These are phyloP conservation scores for Cucumis hystrix DNA, from an alignment of 306 rosid genomes.

Conservation along the genomic window DNA sequence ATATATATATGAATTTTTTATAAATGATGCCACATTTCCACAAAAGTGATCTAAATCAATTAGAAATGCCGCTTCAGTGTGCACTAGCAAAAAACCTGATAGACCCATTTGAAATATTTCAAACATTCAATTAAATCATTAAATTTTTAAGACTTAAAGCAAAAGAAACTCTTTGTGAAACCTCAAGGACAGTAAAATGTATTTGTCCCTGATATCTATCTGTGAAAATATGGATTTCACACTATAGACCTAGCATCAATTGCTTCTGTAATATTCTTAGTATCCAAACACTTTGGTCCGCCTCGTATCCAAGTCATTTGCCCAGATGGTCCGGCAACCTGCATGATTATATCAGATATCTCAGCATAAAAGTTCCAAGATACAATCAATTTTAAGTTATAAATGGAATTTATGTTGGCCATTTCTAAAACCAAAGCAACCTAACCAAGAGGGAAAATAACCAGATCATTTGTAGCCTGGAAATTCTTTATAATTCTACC, in stretches of 20 bases:
- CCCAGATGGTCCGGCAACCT: conserved; percentile 95
- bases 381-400: not conserved
- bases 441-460: not conserved
- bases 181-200: not conserved
- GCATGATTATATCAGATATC: not conserved
- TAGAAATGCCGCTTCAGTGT: not conserved
- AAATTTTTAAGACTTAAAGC: not conserved
- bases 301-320: conserved; percentile 92
- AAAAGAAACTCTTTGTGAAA: not conserved
- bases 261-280: conserved; percentile 51
- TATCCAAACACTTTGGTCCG: conserved; percentile 68
- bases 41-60: not conserved
- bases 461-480: not conserved
- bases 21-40: not conserved
- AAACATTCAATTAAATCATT: not conserved
- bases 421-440: not conserved
- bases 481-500: not conserved
- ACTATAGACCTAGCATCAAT: conserved; percentile 51
- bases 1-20: not conserved
- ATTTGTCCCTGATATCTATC: not conserved
- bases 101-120: not conserved
- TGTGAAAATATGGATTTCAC: not conserved
- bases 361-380: not conserved
- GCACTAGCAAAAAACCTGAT: not conserved
- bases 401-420: not conserved